Conservation (phyloP, 2,329 filamentous ascomycete species). For the Stemphylium vesicarium region DNA sequence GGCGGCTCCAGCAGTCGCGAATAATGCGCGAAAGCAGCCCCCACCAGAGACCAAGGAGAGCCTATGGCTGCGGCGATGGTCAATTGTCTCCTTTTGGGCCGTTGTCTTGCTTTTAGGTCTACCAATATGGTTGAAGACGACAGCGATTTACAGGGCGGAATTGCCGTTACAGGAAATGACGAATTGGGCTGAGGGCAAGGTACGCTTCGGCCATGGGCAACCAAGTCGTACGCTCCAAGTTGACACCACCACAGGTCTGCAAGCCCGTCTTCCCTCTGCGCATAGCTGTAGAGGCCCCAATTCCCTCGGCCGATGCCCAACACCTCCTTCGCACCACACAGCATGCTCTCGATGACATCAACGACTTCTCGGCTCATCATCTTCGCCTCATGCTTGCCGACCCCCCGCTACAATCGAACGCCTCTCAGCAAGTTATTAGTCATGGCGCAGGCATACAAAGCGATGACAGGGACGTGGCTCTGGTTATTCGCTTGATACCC, state of each 20-base stretch:
- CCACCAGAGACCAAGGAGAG: constrained; percentile 78
- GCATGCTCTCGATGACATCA: constrained; percentile 82
- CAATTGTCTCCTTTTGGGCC: constrained; percentile 89
- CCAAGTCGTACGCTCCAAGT: neutral
- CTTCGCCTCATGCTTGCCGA: constrained; percentile 71
- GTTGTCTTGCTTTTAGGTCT: constrained; percentile 83
- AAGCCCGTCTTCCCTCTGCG: constrained; percentile 85
- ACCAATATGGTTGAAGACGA: constrained; percentile 96
- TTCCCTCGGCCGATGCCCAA: constrained; percentile 72
- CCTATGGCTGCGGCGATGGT: constrained; percentile 70
- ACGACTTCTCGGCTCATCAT: constrained; percentile 85
- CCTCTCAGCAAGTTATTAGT: constrained; percentile 38
- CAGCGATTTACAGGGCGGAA: constrained; percentile 84
- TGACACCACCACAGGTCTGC: constrained; percentile 69
- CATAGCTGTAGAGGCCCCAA: constrained; percentile 75
- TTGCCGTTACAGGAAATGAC: constrained; percentile 87
- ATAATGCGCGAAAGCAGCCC: constrained; percentile 51
- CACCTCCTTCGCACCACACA: constrained; percentile 81
- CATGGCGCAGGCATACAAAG: constrained; percentile 38
- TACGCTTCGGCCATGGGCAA: constrained; percentile 47
- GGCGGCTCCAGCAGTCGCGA: constrained; percentile 1
- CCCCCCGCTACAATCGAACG: constrained; percentile 36
- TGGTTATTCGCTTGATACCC: constrained; percentile 74
- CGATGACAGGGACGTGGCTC: constrained; percentile 60
- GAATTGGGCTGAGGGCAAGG: constrained; percentile 89